A percentile compares a stretch with the other conserved stretches of the same genome.
phyloP scores from a whole-genome alignment of 2,329 filamentous ascomycete species.

The Fusarium oxysporum region DNA sequence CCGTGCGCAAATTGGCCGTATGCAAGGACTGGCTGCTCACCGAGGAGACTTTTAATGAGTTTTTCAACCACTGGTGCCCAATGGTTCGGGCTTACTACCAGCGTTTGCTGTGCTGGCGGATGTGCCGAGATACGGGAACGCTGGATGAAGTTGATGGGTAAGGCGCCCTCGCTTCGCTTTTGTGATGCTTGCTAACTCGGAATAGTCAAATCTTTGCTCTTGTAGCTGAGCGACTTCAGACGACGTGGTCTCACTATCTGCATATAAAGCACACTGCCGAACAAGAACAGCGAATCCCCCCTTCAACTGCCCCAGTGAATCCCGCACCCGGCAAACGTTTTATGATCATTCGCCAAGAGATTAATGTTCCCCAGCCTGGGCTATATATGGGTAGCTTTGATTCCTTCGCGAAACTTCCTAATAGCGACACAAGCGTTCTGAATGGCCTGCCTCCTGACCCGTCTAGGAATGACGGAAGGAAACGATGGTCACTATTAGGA shows the following conservation, averaged over 20 bases:
- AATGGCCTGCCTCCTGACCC: constrained; percentile 44
- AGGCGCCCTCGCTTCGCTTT: constrained; percentile 49
- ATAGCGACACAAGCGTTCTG: constrained; percentile 38
- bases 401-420: constrained; percentile 51
- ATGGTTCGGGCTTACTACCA: constrained; percentile 96
- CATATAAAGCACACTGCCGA: constrained; percentile 78
- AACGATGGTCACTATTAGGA: constrained; percentile 72
- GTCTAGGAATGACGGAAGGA: constrained; percentile 61
- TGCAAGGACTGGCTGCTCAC: constrained; percentile 82
- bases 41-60: constrained; percentile 79
- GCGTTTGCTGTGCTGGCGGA: constrained; percentile 88
- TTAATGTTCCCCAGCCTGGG: constrained; percentile 60
- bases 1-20: constrained; percentile 74
- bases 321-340: constrained; percentile 88
- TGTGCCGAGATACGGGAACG: constrained; percentile 80
- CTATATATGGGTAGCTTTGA: constrained; percentile 63
- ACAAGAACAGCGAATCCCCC: constrained; percentile 62
- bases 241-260: constrained; percentile 83
- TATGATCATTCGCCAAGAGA: constrained; percentile 87
- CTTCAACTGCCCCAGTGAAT: constrained; percentile 83
- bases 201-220: constrained; percentile 75
- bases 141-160: constrained; percentile 74
- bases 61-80: constrained; percentile 95
- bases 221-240: constrained; percentile 75
- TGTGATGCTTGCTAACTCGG: constrained; percentile 39